Percentiles rank a stretch among this genome's conserved stretches.
Conservation (phyloP, 2,329 filamentous ascomycete species). For the Diaporthe helianthi region DNA sequence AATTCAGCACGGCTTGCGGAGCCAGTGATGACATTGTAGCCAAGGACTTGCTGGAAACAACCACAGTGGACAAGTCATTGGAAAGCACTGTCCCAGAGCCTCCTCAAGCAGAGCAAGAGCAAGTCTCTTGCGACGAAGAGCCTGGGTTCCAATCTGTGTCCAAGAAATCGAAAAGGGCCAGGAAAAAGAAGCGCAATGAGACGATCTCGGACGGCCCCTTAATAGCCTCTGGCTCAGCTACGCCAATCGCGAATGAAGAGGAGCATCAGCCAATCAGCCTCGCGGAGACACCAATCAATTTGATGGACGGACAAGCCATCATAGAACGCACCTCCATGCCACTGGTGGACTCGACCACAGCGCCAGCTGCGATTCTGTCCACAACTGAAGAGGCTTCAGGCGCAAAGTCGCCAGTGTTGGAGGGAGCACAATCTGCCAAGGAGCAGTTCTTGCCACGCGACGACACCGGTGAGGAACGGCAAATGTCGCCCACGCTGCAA, state of each 20-base stretch:
- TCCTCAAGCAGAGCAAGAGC: neutral
- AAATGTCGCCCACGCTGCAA: neutral
- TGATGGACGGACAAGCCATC: neutral
- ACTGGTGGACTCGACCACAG: neutral
- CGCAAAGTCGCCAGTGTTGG: neutral
- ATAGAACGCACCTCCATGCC: neutral
- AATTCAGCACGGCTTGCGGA: neutral
- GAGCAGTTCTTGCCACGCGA: too few species aligned
- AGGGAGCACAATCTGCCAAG: neutral
- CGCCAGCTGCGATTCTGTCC: neutral
- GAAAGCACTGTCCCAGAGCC: neutral
- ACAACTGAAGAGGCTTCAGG: neutral
- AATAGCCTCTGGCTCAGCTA: neutral
- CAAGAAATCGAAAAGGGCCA: slow-evolving; percentile 10
- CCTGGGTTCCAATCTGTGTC: neutral
- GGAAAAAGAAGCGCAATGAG: slow-evolving; percentile 11
- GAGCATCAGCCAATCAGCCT: neutral
- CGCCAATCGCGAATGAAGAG: neutral
- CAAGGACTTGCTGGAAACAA: neutral
- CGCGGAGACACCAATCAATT: neutral
- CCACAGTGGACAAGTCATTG: neutral
- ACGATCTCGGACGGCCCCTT: neutral
- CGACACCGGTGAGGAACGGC: neutral
- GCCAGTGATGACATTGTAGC: neutral
- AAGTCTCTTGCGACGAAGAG: neutral